A percentile compares a stretch with the other conserved stretches of the same genome.
Evolutionary conservation across 1,284 basidiomycete species (phyloP).

Genomic region (Ustilago cynodontis): DNA sequence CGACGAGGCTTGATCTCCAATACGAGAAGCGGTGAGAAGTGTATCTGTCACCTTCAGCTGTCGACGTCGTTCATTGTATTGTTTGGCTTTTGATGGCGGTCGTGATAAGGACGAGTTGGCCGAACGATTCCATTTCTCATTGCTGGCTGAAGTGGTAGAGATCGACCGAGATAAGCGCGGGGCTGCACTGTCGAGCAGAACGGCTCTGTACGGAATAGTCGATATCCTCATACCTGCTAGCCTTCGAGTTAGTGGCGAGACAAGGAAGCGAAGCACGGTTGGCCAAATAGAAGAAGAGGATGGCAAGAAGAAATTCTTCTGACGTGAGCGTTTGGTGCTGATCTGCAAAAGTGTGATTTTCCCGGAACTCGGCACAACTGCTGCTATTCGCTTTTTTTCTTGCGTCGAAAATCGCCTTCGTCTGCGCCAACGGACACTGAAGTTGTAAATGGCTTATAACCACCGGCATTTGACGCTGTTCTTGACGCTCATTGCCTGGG

Average conservation of each 20-base stretch:
- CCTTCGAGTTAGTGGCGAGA: neutral
- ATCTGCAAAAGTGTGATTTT: too few species aligned
- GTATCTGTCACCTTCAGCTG: conserved; percentile 19
- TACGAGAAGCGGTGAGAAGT: conserved; percentile 31
- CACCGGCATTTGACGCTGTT: too few species aligned
- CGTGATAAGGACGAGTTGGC: neutral
- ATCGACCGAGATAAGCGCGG: neutral
- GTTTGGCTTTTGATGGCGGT: neutral
- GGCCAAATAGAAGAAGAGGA: neutral
- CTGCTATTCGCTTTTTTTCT: too few species aligned
- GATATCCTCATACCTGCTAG: conserved; percentile 12
- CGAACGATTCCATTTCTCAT: neutral
- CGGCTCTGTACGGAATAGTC: neutral
- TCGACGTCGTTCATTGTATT: conserved; percentile 8
- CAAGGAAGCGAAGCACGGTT: neutral
- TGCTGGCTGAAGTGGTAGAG: neutral
- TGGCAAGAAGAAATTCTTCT: conserved; percentile 27
- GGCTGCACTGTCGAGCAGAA: conserved; percentile 9
- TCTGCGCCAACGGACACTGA: too few species aligned
- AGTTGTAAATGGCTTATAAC: neutral
- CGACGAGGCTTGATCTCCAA: conserved; percentile 16
- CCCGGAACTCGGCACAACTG: too few species aligned
- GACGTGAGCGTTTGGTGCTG: too few species aligned
- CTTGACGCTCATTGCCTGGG: too few species aligned
- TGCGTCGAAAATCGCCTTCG: too few species aligned